Evolutionary conservation across 805 yeast species (phyloP), one percentile per base, ranked within the genome.

Genomic region (Wickerhamomyces hampshirensis): DNA sequence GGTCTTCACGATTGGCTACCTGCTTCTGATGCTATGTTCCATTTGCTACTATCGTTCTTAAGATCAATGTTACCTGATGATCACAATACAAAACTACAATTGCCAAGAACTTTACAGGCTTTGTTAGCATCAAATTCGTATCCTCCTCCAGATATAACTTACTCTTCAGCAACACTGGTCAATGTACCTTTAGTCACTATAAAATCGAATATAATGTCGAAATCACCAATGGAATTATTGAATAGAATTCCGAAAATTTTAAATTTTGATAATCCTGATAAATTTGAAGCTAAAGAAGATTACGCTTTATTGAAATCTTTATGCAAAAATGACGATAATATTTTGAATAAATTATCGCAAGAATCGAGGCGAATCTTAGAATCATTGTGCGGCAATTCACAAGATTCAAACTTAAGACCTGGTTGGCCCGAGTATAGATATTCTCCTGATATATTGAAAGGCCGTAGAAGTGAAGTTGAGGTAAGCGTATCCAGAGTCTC

Each of bases 1-100:
- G 96, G 95, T 3, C 57, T 86, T 37, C 73, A 75, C 30, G 72
- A 74, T 31, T 87, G 95, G 95, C 65, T 80, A 28, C 77, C 84
- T 3, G 85, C 88, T 3, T 79, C 93, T 5, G 86, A 84, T 54
- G 96, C 96, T 0, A 73, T 86, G 62, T 83, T 84, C 51, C 97
- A 88, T 58, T 59, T 88, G 23, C 65, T 86, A 17, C 60, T 86
- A 23, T 73, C 95, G 2, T 88, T 86, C 50, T 60, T 88, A 40
- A 71, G 89, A 43, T 78, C 94, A 14, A 81, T 84, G 78, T 69
- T 85, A 18, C 83, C 86, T 1, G 71, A 73, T 35, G 85, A 77
- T 42, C 67, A 72, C 33, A 77, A 73, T 26, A 63, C 68, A 18
- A 65, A 75, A 19, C 53, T 72, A 26, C 73, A 69, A 39, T 60